Percentiles rank a stretch among this genome's conserved stretches.
These are phyloP conservation scores for Leptographium galeiforme DNA, from an alignment of 2,329 filamentous ascomycete genomes.

Conservation along the genomic window DNA sequence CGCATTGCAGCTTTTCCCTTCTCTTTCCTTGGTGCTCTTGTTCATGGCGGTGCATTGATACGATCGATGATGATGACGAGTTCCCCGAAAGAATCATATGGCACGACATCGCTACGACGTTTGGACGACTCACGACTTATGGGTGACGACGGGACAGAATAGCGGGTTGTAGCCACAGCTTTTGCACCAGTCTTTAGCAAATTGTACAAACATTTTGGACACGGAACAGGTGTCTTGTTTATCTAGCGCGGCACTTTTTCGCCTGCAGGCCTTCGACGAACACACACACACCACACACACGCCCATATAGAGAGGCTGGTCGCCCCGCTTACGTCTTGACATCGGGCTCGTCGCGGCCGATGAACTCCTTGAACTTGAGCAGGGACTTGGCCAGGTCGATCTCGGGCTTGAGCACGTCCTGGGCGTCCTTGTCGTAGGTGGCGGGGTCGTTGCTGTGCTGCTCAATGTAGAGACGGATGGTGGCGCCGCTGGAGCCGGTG, in stretches of 20 bases:
- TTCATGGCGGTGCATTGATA: neutral
- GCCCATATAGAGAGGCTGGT: too few relatives aligned
- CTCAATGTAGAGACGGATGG: constrained; percentile 94
- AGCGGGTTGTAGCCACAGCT: neutral
- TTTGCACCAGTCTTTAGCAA: neutral
- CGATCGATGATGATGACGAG: neutral
- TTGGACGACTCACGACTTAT: neutral
- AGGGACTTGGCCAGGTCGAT: constrained; percentile 74
- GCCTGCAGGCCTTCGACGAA: too few relatives aligned
- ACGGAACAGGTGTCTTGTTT: neutral
- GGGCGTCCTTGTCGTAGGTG: constrained; percentile 69
- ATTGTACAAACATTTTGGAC: neutral
- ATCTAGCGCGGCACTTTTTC: neutral
- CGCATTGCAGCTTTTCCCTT: neutral
- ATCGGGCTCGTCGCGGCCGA: constrained; percentile 85
- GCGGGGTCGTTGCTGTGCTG: constrained; percentile 75
- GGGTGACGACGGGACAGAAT: neutral
- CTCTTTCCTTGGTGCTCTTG: neutral
- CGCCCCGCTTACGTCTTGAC: constrained; percentile 64
- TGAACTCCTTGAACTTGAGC: constrained; percentile 85
- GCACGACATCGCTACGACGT: neutral
- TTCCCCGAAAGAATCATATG: neutral
- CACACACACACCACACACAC: too few relatives aligned
- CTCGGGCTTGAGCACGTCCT: constrained; percentile 86
- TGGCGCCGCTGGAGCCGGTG: constrained; percentile 88